Evolutionary conservation across 208 protist species (phyloP), one percentile per base, ranked within the genome.

Genomic region (Trypanosoma theileri): DNA sequence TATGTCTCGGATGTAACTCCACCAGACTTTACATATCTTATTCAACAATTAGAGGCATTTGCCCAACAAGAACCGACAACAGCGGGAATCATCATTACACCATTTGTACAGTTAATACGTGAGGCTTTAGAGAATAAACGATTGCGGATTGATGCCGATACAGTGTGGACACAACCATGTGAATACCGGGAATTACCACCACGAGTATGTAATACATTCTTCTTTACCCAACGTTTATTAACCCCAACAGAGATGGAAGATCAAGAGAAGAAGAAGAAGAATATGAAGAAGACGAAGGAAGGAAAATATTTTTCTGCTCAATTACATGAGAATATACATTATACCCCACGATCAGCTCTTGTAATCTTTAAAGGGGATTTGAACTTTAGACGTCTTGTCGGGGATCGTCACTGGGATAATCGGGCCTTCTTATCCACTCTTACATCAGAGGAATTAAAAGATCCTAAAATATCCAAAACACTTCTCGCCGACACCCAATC

Each of bases 311-410:
- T 41, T 1, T 55, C 28, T 6, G 28, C 52, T 14, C 31, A 44
- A 51, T 55, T 58, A 50, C 31, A 46, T 12, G 24, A 0, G 13
- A 54, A 52, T 16, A 66, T 12, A 24, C 24, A 46, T 12, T 65
- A 88, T 44, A 45, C 69, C 12, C 48, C 86, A 22, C 68, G 68
- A 45, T 89, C 73, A 12, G 76, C 78, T 10, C 72, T 97, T 8
- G 86, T 95, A 26, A 71, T 97, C 45, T 92, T 94, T 71, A 97
- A 97, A 65, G 92, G 92, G 4, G 92, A 97, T 73, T 76, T 97
- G 19, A 97, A 97, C 70, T 97, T 85, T 69, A 90, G 92, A 50
- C 88, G 90, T 17, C 77, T 97, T 40, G 45, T 97, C n/a, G 89
- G 90, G 13, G 92, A 97, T 65, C 86, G 92, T 13, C 84, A 95